Percentiles rank a stretch among this genome's conserved stretches.
Conservation (phyloP, 192 early-diverging fungal genomes). For the Entomortierella lignicola region DNA sequence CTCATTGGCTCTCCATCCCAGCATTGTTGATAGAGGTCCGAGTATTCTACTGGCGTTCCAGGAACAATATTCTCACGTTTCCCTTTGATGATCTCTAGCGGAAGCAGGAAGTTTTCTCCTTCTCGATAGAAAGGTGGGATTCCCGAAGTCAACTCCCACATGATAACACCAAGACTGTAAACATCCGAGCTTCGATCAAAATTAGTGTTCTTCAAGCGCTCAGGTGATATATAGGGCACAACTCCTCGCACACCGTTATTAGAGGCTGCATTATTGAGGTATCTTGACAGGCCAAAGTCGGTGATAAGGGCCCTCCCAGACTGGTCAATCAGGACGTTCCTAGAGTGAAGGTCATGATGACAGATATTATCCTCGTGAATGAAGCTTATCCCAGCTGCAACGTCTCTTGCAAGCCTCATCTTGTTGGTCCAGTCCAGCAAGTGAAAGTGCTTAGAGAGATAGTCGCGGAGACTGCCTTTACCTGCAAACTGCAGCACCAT, state of each 20-base stretch:
- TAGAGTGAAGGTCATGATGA: constrained; percentile 53
- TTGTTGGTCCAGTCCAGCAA: constrained; percentile 32
- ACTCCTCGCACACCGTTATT: constrained; percentile 44
- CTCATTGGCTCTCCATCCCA: constrained; percentile 56
- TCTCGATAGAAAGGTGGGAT: constrained; percentile 42
- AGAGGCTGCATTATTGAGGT: constrained; percentile 35
- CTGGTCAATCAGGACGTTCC: constrained; percentile 56
- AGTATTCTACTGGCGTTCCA: constrained; percentile 52
- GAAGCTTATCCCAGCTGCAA: constrained; percentile 48
- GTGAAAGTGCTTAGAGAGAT: constrained; percentile 43
- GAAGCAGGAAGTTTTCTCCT: constrained; percentile 46
- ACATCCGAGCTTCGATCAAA: constrained; percentile 54
- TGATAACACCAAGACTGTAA: constrained; percentile 58
- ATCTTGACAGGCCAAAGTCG: constrained; percentile 49
- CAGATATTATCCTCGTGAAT: constrained; percentile 54
- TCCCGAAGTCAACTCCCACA: constrained; percentile 56
- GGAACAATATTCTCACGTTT: constrained; percentile 39
- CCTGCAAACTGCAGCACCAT: constrained; percentile 53
- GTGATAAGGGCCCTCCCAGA: constrained; percentile 46
- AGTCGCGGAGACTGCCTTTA: constrained; percentile 48
- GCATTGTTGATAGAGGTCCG: constrained; percentile 52
- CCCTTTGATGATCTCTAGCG: constrained; percentile 41
- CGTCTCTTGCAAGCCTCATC: constrained; percentile 35
- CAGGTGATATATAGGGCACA: constrained; percentile 56
- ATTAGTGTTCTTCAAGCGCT: constrained; percentile 34